Conservation (phyloP, 1,284 basidiomycete species). For the Flammula alnicola region DNA sequence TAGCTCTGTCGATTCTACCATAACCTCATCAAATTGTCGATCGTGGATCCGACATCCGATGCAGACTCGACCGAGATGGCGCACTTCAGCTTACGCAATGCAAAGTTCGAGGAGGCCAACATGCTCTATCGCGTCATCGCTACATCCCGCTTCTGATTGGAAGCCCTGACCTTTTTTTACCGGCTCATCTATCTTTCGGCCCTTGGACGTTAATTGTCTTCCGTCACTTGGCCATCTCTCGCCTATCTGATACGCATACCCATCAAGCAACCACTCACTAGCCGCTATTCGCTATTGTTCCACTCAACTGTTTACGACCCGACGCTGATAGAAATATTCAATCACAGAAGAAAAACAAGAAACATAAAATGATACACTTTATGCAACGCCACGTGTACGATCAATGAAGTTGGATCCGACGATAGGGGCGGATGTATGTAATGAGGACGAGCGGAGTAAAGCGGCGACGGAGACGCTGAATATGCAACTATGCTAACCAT, state of each 20-base stretch:
- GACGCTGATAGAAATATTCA: slow-evolving; percentile 7
- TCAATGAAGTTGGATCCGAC: neutral
- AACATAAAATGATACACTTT: neutral
- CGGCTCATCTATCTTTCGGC: slow-evolving; percentile 6
- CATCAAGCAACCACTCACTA: slow-evolving; percentile 8
- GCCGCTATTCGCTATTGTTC: no score
- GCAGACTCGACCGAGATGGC: slow-evolving; percentile 74
- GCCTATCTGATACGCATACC: slow-evolving; percentile 20
- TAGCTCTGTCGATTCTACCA: slow-evolving; percentile 79
- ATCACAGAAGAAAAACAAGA: slow-evolving; percentile 9
- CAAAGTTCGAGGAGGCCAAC: slow-evolving; percentile 76
- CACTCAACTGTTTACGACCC: no score
- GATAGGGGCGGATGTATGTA: neutral
- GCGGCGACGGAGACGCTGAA: slow-evolving; percentile 4
- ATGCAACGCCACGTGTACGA: neutral
- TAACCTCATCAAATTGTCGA: slow-evolving; percentile 64
- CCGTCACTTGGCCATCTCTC: slow-evolving; percentile 19
- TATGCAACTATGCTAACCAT: slow-evolving; percentile 19
- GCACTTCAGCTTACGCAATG: slow-evolving; percentile 70
- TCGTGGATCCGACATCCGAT: slow-evolving; percentile 64
- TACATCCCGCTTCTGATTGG: slow-evolving; percentile 36
- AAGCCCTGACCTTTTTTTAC: no score
- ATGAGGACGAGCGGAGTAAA: slow-evolving; percentile 1
- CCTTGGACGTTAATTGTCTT: slow-evolving; percentile 3
- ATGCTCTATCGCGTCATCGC: slow-evolving; percentile 66